phyloP scores from a whole-genome alignment of 2,329 filamentous ascomycete genomes.

The Colletotrichum falcatum region DNA sequence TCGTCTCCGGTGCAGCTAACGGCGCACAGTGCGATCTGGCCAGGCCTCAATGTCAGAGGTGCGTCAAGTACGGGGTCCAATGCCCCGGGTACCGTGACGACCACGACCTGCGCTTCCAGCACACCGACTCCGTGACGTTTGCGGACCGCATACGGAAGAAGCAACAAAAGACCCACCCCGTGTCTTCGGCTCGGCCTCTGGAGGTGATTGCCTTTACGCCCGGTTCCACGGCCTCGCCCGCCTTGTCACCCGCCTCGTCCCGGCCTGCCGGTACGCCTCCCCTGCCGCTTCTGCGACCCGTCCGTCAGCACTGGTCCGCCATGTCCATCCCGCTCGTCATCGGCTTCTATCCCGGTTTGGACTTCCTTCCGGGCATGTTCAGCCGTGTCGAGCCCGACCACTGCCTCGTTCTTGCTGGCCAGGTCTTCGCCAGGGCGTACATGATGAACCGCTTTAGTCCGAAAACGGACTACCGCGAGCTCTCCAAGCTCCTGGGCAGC shows the following conservation, averaged over 20 bases:
- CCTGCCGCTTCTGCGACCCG: constrained; percentile 1
- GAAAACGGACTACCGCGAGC: constrained; percentile 48
- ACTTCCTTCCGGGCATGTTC: constrained; percentile 51
- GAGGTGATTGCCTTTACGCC: constrained; percentile 16
- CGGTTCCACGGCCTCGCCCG: constrained; percentile 15
- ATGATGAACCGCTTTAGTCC: constrained; percentile 52
- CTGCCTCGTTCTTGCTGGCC: constrained; percentile 54
- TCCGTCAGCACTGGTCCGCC: constrained; percentile 54
- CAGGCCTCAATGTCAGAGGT: constrained; percentile 54
- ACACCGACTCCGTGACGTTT: constrained; percentile 46
- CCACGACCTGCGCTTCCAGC: constrained; percentile 55
- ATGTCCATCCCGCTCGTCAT: constrained; percentile 56
- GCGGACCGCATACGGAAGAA: constrained; percentile 49
- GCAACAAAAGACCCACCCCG: constrained; percentile 36
- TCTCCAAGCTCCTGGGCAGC: constrained; percentile 52
- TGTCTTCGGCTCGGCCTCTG: not conserved
- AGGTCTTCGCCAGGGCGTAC: constrained; percentile 56
- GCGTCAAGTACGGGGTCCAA: constrained; percentile 54
- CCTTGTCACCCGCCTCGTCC: not conserved
- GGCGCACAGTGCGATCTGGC: constrained; percentile 53
- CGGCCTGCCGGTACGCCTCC: not conserved
- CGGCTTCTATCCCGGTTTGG: constrained; percentile 52
- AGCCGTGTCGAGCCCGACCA: constrained; percentile 46
- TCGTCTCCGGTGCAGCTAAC: constrained; percentile 8
- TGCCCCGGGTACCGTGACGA: constrained; percentile 56